A percentile compares a stretch with the other conserved stretches of the same genome.
These are phyloP conservation scores for Salvia miltiorrhiza DNA, from an alignment of 257 asterid species.

Conservation along the genomic window DNA sequence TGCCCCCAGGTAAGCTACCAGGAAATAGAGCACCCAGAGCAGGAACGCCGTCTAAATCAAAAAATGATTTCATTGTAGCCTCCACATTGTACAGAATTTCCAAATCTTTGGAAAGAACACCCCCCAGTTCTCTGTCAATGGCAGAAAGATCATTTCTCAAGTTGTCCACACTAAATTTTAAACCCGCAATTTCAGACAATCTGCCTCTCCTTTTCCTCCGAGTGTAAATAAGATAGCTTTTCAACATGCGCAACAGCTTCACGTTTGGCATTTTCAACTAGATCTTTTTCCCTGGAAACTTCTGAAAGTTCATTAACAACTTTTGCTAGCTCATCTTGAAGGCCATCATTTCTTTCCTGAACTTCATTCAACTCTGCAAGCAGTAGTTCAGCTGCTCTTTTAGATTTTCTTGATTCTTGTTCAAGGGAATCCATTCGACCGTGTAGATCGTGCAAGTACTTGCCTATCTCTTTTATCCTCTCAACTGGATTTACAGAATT, in stretches of 20 bases:
- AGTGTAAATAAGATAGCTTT: constrained; percentile 49
- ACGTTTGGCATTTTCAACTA: constrained; percentile 56
- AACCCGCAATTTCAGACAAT: constrained; percentile 51
- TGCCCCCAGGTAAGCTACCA: constrained; percentile 28
- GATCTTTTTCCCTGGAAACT: constrained; percentile 60
- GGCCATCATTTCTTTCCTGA: constrained; percentile 88
- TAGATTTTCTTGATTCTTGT: constrained; percentile 79
- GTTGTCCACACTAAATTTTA: constrained; percentile 54
- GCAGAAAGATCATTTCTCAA: constrained; percentile 51
- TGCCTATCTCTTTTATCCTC: constrained; percentile 51
- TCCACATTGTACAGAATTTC: constrained; percentile 57
- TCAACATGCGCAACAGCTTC: constrained; percentile 68
- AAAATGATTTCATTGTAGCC: constrained; percentile 43
- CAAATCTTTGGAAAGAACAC: constrained; percentile 68
- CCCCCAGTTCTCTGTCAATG: constrained; percentile 45
- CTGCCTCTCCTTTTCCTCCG: constrained; percentile 66
- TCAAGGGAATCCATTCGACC: constrained; percentile 43
- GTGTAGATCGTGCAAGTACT: constrained; percentile 45
- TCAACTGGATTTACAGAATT: constrained; percentile 49
- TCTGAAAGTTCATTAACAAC: constrained; percentile 51
- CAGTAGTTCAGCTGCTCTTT: constrained; percentile 84
- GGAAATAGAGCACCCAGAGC: constrained; percentile 33
- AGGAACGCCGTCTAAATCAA: constrained; percentile 34
- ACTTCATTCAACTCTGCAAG: constrained; percentile 97
- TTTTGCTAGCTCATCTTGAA: constrained; percentile 82